These are phyloP conservation scores for Penicillium sclerotigenum DNA, from an alignment of 2,329 filamentous ascomycete genomes.

Conservation along the genomic window DNA sequence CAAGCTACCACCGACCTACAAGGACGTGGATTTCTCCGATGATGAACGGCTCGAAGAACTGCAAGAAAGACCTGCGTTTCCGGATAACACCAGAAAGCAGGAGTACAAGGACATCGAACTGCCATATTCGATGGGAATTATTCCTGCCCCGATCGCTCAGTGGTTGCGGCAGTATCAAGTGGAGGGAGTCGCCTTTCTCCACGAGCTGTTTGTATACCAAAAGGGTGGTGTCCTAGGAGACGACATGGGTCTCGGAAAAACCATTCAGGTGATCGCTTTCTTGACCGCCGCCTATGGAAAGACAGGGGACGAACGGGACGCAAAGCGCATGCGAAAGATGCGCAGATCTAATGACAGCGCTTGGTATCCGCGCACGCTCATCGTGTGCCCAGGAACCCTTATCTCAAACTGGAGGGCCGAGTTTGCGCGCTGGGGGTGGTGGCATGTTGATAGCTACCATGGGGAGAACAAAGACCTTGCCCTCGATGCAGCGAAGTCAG, in stretches of 20 bases:
- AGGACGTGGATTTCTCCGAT: slow-evolving; percentile 72
- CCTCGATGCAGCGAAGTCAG: slow-evolving; percentile 68
- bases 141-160: slow-evolving; percentile 85
- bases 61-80: slow-evolving; percentile 68
- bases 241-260: slow-evolving; percentile 97
- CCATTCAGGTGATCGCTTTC: slow-evolving; percentile 92
- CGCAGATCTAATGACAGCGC: slow-evolving; percentile 55
- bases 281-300: slow-evolving; percentile 91
- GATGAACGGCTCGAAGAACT: slow-evolving; percentile 61
- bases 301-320: slow-evolving; percentile 80
- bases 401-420: slow-evolving; percentile 92
- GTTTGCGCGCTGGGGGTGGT: slow-evolving; percentile 89
- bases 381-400: slow-evolving; percentile 83
- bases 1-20: slow-evolving; percentile 72
- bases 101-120: slow-evolving; percentile 73
- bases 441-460: slow-evolving; percentile 81
- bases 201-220: slow-evolving; percentile 86
- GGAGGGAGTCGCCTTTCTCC: slow-evolving; percentile 77
- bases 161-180: slow-evolving; percentile 92
- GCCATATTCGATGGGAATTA: slow-evolving; percentile 70
- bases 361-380: slow-evolving; percentile 82
- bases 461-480: slow-evolving; percentile 68
- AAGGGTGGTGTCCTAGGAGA: slow-evolving; percentile 88
- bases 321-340: slow-evolving; percentile 83
- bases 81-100: slow-evolving; percentile 59